Conservation (phyloP, 768 basidiomycete species). For the Cubamyces sp. region DNA sequence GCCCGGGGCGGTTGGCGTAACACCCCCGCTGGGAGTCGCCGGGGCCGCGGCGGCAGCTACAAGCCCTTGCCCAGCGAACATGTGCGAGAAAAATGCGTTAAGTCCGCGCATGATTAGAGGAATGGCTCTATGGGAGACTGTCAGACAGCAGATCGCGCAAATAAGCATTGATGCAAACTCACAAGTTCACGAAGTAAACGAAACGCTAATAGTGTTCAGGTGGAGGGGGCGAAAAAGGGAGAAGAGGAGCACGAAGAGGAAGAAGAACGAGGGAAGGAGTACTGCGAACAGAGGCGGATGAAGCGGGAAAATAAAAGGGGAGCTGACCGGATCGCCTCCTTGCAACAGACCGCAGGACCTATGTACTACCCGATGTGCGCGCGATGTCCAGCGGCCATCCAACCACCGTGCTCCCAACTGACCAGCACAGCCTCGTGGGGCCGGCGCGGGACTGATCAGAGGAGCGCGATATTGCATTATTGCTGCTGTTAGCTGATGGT, state of each 20-base stretch:
- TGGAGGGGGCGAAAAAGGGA: not conserved
- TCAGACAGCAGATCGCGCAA: not conserved
- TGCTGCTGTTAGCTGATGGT: not conserved
- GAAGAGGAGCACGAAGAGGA: not conserved
- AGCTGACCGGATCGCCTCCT: not conserved
- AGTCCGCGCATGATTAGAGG: conserved; percentile 1
- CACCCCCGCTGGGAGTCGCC: conserved; percentile 4
- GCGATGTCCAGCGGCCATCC: not conserved
- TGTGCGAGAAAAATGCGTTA: not conserved
- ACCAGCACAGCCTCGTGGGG: conserved; percentile 1
- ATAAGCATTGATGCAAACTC: not conserved
- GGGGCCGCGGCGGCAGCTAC: not conserved
- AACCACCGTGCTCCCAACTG: not conserved
- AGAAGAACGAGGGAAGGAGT: no score
- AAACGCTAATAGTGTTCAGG: not conserved
- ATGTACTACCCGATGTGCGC: not conserved
- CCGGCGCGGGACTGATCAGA: not conserved
- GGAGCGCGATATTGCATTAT: not conserved
- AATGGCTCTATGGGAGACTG: no score
- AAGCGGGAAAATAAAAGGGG: not conserved
- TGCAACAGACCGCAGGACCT: conserved; percentile 1
- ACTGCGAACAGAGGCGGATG: not conserved
- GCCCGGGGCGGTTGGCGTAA: conserved; percentile 57
- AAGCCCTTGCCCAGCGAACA: conserved; percentile 11
- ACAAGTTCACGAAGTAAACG: not conserved